These are phyloP conservation scores for Saccharomycopsis javanensis DNA, from an alignment of 805 yeast genomes.

Conservation along the genomic window DNA sequence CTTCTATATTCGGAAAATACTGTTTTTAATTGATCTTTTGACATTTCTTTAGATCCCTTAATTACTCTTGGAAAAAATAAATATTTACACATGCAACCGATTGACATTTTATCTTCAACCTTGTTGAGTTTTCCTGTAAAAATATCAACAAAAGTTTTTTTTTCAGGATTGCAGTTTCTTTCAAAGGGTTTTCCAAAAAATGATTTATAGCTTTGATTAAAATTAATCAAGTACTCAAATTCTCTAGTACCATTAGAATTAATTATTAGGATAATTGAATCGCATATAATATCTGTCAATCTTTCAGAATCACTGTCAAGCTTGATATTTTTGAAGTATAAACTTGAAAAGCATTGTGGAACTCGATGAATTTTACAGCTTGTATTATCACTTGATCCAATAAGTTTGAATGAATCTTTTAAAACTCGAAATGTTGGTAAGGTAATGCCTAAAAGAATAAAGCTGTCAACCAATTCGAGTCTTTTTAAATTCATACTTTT, in stretches of 20 bases:
- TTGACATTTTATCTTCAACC: neutral
- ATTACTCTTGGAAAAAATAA: neutral
- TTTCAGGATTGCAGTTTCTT: neutral
- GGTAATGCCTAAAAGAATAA: neutral
- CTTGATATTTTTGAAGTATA: neutral
- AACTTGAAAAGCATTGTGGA: neutral
- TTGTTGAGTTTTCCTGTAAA: neutral
- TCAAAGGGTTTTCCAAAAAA: neutral
- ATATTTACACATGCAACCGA: neutral
- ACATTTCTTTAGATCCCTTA: neutral
- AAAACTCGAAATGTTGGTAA: neutral
- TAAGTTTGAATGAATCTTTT: neutral
- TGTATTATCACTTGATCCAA: neutral
- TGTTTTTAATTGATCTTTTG: neutral
- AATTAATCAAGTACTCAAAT: neutral
- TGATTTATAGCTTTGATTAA: neutral
- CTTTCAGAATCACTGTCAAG: neutral
- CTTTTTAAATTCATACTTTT: neutral
- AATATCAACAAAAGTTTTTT: neutral
- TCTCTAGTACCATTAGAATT: neutral
- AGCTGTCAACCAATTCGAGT: neutral
- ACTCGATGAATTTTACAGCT: neutral
- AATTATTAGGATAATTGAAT: neutral
- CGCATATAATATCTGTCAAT: neutral
- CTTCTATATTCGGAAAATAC: neutral